Evolutionary conservation across 192 early-diverging fungal species (phyloP).

Genomic region (Phycomyces blakesleeanus): DNA sequence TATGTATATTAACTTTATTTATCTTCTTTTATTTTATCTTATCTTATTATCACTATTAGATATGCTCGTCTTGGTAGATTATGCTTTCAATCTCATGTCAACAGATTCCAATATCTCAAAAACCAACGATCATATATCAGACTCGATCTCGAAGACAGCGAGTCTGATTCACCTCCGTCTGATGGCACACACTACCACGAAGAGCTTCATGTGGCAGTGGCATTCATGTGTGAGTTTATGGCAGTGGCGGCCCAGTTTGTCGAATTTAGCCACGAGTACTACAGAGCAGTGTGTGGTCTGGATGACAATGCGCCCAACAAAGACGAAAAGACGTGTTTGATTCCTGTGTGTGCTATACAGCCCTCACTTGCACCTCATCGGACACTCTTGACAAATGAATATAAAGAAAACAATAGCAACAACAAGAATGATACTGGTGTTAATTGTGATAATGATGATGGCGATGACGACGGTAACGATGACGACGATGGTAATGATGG

Average conservation of each 20-base stretch:
- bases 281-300: conserved; percentile 18
- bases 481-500: neutral
- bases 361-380: neutral
- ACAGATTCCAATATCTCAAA: conserved; percentile 19
- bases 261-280: conserved; percentile 21
- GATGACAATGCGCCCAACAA: conserved; percentile 4
- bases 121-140: conserved; percentile 11
- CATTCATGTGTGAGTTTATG: conserved; percentile 27
- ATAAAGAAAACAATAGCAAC: too few species aligned
- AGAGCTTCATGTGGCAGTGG: conserved; percentile 1
- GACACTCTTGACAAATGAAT: too few species aligned
- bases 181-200: neutral
- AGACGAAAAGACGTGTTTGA: conserved; percentile 29
- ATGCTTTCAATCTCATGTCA: conserved; percentile 9
- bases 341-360: conserved; percentile 27
- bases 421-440: too few species aligned
- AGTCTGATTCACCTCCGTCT: neutral
- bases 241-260: conserved; percentile 21
- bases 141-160: neutral
- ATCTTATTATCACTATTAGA: neutral
- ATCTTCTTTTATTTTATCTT: neutral
- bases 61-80: conserved; percentile 12
- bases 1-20: too few species aligned
- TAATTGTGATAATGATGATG: too few species aligned
- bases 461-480: neutral